phyloP scores from a whole-genome alignment of 371 early-diverging fungal species.

The Mortierella sp. region DNA sequence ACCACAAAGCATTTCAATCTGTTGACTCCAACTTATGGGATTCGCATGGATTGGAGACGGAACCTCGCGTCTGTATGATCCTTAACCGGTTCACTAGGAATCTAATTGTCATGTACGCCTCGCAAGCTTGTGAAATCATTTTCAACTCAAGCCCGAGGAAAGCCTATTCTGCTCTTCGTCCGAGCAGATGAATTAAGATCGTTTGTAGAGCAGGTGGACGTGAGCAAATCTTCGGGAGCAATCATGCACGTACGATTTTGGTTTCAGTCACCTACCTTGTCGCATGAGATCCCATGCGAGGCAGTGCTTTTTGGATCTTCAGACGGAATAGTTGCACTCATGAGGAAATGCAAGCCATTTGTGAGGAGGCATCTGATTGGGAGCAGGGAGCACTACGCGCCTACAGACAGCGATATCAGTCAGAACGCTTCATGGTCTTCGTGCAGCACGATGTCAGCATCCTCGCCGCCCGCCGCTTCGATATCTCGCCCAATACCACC shows the following conservation, averaged over 20 bases:
- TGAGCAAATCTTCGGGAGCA: constrained; percentile 19
- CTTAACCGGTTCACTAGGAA: constrained; percentile 41
- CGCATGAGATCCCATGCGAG: constrained; percentile 28
- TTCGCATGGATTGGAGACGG: constrained; percentile 20
- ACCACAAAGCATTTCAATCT: constrained; percentile 26
- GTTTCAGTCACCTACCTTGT: constrained; percentile 30
- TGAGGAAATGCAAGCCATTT: constrained; percentile 28
- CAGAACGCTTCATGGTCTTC: background rate
- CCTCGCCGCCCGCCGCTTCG: background rate
- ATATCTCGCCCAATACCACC: background rate
- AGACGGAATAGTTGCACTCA: constrained; percentile 24
- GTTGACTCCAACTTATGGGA: constrained; percentile 21
- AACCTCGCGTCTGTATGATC: constrained; percentile 47
- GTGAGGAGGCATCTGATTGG: constrained; percentile 21
- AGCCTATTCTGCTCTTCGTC: constrained; percentile 33
- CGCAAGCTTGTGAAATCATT: constrained; percentile 19
- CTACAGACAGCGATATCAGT: background rate
- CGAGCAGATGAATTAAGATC: constrained; percentile 32
- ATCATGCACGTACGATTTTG: constrained; percentile 37
- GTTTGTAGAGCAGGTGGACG: constrained; percentile 35
- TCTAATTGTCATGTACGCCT: constrained; percentile 38
- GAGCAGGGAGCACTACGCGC: background rate
- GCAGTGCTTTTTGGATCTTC: constrained; percentile 28
- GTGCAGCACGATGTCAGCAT: background rate
- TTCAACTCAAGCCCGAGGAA: constrained; percentile 29